Evolutionary conservation across 257 asterid genomes (phyloP).

Genomic region (Ilex aquifolium): DNA sequence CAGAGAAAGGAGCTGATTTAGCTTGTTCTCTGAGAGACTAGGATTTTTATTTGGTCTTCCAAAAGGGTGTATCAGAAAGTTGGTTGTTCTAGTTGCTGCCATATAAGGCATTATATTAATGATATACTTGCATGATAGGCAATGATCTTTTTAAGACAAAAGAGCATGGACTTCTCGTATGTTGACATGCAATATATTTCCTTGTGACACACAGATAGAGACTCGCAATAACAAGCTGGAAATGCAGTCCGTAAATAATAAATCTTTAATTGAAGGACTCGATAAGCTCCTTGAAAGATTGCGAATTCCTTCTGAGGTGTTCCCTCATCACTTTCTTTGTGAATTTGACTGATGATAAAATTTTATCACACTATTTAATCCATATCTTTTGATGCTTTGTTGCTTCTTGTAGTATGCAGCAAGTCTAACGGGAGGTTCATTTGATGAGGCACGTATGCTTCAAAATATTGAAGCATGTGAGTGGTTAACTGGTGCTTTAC

Average conservation of each 20-base stretch:
- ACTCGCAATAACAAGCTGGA: conserved; percentile 92
- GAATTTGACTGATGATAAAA: background rate
- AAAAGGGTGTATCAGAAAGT: background rate
- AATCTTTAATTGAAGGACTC: conserved; percentile 80
- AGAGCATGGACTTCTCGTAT: conserved; percentile 3
- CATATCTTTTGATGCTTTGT: conserved; percentile 9
- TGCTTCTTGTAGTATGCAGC: conserved; percentile 57
- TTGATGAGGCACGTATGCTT: conserved; percentile 89
- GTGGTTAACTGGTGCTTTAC: conserved; percentile 78
- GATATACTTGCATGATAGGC: no score
- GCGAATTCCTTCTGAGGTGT: conserved; percentile 82
- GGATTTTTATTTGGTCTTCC: background rate
- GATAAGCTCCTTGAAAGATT: conserved; percentile 84
- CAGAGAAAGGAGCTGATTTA: no score
- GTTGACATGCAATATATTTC: no score
- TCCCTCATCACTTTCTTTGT: conserved; percentile 5
- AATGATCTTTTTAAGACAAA: background rate
- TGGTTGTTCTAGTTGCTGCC: background rate
- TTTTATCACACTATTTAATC: conserved; percentile 6
- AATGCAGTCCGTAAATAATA: conserved; percentile 93
- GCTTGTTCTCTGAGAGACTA: background rate
- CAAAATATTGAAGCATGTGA: conserved; percentile 91
- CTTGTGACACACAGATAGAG: conserved; percentile 68
- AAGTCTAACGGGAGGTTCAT: conserved; percentile 69
- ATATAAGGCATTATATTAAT: background rate